Percentiles rank a stretch among this genome's conserved stretches.
Conservation (phyloP, 2,329 filamentous ascomycete genomes). For the Monilinia laxa region DNA sequence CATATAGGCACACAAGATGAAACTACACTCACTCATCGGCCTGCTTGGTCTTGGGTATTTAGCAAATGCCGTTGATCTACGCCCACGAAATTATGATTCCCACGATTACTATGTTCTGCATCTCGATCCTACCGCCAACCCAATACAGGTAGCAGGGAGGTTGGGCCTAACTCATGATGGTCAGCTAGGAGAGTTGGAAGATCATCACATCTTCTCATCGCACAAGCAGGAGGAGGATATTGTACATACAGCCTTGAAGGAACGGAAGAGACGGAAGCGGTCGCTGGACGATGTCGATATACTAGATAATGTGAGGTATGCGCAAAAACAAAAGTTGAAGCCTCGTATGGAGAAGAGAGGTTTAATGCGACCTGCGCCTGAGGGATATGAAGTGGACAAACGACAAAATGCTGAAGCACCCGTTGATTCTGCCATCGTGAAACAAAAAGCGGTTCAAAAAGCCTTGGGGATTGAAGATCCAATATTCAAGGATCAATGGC, state of each 20-base stretch:
- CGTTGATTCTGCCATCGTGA: constrained; percentile 48
- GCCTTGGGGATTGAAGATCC: constrained; percentile 79
- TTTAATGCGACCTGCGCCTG: constrained; percentile 34
- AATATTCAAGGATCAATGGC: constrained; percentile 94
- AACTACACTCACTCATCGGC: constrained; percentile 50
- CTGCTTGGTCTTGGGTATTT: constrained; percentile 53
- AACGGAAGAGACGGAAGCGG: constrained; percentile 60
- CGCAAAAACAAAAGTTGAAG: constrained; percentile 72
- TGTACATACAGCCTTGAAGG: constrained; percentile 53
- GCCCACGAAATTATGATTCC: constrained; percentile 68
- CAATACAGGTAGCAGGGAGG: constrained; percentile 66
- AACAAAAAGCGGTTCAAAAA: constrained; percentile 60
- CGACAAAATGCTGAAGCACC: constrained; percentile 30
- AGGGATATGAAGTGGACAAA: constrained; percentile 28
- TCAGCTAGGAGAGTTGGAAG: constrained; percentile 70
- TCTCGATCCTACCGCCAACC: constrained; percentile 64
- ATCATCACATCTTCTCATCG: constrained; percentile 85
- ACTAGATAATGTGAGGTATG: constrained; percentile 73
- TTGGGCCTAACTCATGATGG: constrained; percentile 82
- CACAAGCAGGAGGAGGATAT: constrained; percentile 59
- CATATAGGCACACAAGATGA: constrained; percentile 34
- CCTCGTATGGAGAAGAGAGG: constrained; percentile 58
- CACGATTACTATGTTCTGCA: constrained; percentile 95
- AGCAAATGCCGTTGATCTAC: constrained; percentile 48
- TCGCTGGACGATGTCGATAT: constrained; percentile 52